Base-by-base conservation (phyloP, 2,329 filamentous ascomycete species). In the Talaromyces sp. region DNA sequence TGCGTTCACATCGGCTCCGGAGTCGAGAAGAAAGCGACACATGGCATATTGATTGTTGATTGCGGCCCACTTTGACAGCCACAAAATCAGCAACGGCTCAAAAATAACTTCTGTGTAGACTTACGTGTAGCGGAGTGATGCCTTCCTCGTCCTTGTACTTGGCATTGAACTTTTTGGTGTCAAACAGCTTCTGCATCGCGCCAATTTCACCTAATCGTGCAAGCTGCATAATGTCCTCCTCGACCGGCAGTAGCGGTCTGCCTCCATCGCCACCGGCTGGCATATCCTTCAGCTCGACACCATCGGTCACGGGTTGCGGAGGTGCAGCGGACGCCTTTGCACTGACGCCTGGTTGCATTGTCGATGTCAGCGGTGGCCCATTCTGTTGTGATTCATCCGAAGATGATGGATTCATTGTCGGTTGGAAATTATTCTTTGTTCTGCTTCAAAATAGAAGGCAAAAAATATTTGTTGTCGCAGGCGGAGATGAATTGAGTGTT, bases 41-140 rank as follows among this genome's bases (percentile, higher is more conserved):
- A 98, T 92, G 66, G 91, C 90, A 79, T 93, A 96, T 74, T 97
- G 95, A 72, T 98, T 98, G 80, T 99, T 99, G 75, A 99, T 98
- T 41, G 96, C 91, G 53, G 95, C 95, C 95, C 95, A 99, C 91
- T 99, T 73, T 58, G 67, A 61, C 27, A 61, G 55, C 53, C 38
- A 59, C 60, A 55, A 41, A 17, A 62, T 65, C 55, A 66, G 61
- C 63, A 27, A 64, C 29, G 8, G 14, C 27, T 29, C 24, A 52
- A 14, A 26, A 9, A 4, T 19, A 24, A 51, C 3, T 13, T 13
- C 7, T 2, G 26, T 24, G 11, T 24, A 17, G 35, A 60, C 43
- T 31, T 53, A 97, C 93, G 82, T 98, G 95, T 75, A 99, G 78
- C 64, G 95, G 92, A 46, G 93, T 98, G 73, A 99, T 97, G 71